Evolutionary conservation across 2,329 filamentous ascomycete species (phyloP).

Genomic region (Pseudocercospora musae): DNA sequence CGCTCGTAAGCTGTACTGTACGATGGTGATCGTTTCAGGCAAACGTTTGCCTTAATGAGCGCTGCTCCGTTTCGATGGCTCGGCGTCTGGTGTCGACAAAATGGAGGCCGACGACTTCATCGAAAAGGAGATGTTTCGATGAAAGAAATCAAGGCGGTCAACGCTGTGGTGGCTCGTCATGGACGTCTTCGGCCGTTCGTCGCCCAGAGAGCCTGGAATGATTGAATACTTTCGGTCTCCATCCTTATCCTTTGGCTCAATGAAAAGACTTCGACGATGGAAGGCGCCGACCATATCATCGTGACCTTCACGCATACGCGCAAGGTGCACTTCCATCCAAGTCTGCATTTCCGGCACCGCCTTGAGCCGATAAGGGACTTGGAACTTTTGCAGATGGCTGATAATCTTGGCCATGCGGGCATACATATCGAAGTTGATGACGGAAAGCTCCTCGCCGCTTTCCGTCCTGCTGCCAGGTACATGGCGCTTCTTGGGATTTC

Average conservation of each 20-base stretch:
- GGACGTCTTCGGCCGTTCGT: constrained; percentile 24
- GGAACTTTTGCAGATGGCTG: constrained; percentile 90
- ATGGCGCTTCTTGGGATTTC: constrained; percentile 81
- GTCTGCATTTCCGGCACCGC: constrained; percentile 86
- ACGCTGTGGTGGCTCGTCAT: constrained; percentile 9
- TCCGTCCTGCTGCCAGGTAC: constrained; percentile 57
- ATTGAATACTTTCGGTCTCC: constrained; percentile 15
- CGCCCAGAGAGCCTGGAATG: neutral
- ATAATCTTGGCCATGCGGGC: constrained; percentile 93
- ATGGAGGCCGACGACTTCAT: neutral
- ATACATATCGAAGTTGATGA: constrained; percentile 98
- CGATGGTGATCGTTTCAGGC: neutral
- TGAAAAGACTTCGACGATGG: constrained; percentile 78
- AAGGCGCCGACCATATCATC: constrained; percentile 63
- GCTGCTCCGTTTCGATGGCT: constrained; percentile 5
- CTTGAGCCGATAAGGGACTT: constrained; percentile 81
- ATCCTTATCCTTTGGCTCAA: constrained; percentile 60
- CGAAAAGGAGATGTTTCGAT: neutral
- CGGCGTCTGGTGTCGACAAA: constrained; percentile 1
- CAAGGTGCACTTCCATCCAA: constrained; percentile 82
- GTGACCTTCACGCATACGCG: constrained; percentile 65
- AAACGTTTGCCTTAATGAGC: constrained; percentile 2
- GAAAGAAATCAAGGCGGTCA: constrained; percentile 2
- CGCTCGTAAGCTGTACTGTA: neutral
- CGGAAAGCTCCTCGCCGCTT: constrained; percentile 64